phyloP scores from a whole-genome alignment of 306 rosid species.

The Sicyos edulis region DNA sequence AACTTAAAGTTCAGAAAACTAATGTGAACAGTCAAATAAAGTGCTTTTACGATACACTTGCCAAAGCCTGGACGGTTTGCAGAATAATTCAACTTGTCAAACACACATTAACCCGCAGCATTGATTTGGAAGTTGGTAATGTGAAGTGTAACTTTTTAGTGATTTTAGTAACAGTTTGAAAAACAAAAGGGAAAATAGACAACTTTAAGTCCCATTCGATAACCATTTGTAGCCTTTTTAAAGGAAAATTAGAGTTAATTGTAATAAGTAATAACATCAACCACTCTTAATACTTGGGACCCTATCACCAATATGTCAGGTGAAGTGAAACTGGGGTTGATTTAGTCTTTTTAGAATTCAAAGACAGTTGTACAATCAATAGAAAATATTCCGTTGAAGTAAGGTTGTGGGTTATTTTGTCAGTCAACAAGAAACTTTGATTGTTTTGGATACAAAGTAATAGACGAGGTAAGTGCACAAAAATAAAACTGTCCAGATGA shows the following conservation, averaged over 20 bases:
- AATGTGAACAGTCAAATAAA: background rate
- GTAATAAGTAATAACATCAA: too few species aligned
- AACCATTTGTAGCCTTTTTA: too few species aligned
- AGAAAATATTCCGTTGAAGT: too few species aligned
- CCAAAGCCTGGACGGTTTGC: too few species aligned
- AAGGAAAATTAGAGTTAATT: background rate
- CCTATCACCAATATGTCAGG: too few species aligned
- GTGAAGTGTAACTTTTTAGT: background rate
- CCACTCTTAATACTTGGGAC: too few species aligned
- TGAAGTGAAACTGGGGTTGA: too few species aligned
- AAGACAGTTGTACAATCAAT: too few species aligned
- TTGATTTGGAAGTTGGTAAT: background rate
- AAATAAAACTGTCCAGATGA: constrained; percentile 9
- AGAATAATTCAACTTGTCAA: background rate
- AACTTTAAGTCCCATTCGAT: background rate
- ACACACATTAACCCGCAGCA: background rate
- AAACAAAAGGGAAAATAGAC: background rate
- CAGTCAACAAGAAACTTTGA: background rate
- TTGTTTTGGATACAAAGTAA: background rate
- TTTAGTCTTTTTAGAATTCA: too few species aligned
- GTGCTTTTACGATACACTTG: background rate
- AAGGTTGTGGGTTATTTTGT: background rate
- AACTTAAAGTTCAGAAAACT: constrained; percentile 17
- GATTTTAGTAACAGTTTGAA: background rate
- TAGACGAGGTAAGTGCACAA: background rate